Evolutionary conservation across 305 asterid genomes (phyloP).

Genomic region (Solanum chacoense): DNA sequence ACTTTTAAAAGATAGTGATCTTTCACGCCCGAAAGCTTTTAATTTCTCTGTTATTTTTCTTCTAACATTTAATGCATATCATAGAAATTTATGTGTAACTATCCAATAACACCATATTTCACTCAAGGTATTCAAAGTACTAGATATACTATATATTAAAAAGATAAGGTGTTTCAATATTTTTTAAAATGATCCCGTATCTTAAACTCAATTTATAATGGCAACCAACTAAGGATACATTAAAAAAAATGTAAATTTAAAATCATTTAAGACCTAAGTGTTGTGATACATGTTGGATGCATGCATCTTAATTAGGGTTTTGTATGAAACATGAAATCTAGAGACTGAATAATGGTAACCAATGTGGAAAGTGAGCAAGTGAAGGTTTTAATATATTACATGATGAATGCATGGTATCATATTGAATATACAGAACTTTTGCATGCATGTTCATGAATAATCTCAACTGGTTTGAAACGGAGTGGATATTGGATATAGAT

Average conservation of each 20-base stretch:
- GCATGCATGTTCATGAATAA: not conserved
- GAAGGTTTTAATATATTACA: not conserved
- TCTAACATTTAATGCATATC: not conserved
- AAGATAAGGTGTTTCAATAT: too few relatives aligned
- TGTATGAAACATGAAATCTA: not conserved
- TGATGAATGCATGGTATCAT: not conserved
- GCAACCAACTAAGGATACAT: not conserved
- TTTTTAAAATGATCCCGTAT: not conserved
- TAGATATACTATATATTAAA: too few relatives aligned
- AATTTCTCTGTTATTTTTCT: not conserved
- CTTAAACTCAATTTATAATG: not conserved
- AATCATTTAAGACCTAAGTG: not conserved
- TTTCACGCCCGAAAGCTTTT: not conserved
- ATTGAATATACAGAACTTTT: not conserved
- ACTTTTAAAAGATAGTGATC: not conserved
- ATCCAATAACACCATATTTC: too few relatives aligned
- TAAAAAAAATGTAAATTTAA: not conserved
- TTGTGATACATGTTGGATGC: not conserved
- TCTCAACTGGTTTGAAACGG: not conserved
- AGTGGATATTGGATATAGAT: not conserved
- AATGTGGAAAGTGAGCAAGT: not conserved
- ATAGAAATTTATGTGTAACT: too few relatives aligned
- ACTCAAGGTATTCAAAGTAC: too few relatives aligned
- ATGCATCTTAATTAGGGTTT: not conserved
- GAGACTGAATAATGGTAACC: not conserved